Base-by-base conservation (phyloP, 2,329 filamentous ascomycete genomes). In the Onygenales sp. region DNA sequence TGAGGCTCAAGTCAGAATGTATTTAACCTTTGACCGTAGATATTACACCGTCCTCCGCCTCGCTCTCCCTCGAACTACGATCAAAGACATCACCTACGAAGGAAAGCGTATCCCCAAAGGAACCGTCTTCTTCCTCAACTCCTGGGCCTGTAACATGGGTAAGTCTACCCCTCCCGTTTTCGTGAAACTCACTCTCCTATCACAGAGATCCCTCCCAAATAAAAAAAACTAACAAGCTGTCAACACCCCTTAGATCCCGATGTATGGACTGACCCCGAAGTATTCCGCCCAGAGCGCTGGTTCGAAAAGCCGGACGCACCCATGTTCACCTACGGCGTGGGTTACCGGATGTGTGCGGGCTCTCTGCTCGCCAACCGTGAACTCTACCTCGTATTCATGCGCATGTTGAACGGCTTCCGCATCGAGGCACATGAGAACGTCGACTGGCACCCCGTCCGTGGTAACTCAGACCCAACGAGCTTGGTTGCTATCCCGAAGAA, bases 81-180 rank as follows among this genome's bases (percentile, higher is more conserved):
- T 83, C 53, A 79, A 77, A 57, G 81, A 84, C 51, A 72, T 86
- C 2, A 67, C 70, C 0, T 85, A 84, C 54, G 66, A 82, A 8
- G 80, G 77, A 14, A 74, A 76, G 35, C 63, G 75, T 5, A 83
- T 86, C 42, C 82, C 83, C 1, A 78, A 78, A 44, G 82, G 81
- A 0, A 84, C 81, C 1, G 78, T 84, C 0, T 75, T 85, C 38
- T 86, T 84, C 64, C 68, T 86, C 31, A 86, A 86, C 54, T 79
- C 81, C 0, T 85, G 82, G 82, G 82, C 82, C 2, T 85, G 83
- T 60, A 85, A 86, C 57, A 84, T 83, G 79, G 81, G 80, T 81
- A 69, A 62, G 73, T 65, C 10, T 9, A n/a, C 42, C 7, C 31
- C 6, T 11, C 36, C 36, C 6, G 3, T 3, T 39, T 27, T 27